Evolutionary conservation across 1,284 basidiomycete genomes (phyloP).

Genomic region (Microbotryomycetes sp.): DNA sequence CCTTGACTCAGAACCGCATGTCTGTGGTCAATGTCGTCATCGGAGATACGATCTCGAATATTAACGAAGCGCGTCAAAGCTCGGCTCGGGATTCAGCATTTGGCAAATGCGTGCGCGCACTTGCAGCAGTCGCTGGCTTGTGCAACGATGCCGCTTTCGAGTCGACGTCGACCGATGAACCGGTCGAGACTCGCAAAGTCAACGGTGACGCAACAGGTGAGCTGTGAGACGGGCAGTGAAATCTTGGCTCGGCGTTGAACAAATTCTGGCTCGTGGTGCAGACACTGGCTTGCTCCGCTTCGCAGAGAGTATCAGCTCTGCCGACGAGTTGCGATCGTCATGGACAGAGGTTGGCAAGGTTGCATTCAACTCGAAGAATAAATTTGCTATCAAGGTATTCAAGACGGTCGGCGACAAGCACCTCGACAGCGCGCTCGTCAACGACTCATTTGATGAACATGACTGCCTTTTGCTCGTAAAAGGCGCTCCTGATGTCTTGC

Average conservation of each 20-base stretch:
- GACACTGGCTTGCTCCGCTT: conserved; percentile 17
- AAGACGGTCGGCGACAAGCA: background rate
- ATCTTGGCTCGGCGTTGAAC: background rate
- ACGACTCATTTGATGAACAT: background rate
- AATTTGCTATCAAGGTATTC: conserved; percentile 21
- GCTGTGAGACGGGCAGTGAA: background rate
- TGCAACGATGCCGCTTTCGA: conserved; percentile 60
- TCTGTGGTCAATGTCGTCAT: conserved; percentile 40
- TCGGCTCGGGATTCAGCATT: conserved; percentile 7
- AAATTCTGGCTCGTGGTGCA: background rate
- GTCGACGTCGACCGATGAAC: conserved; percentile 40
- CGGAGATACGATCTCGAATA: conserved; percentile 38
- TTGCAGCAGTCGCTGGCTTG: conserved; percentile 50
- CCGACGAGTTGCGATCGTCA: background rate
- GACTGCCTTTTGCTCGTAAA: conserved; percentile 38
- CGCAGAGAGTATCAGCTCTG: background rate
- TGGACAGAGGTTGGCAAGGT: conserved; percentile 4
- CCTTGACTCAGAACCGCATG: conserved; percentile 46
- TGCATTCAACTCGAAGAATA: conserved; percentile 17
- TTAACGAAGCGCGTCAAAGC: conserved; percentile 26
- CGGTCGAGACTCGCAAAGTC: conserved; percentile 47
- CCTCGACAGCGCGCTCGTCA: background rate
- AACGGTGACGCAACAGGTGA: conserved; percentile 49
- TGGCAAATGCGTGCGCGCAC: conserved; percentile 37
- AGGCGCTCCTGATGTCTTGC: conserved; percentile 54